Evolutionary conservation across 495 filamentous ascomycete genomes (phyloP), one percentile per base, ranked within the genome.

Genomic region (Talaromyces ruber): DNA sequence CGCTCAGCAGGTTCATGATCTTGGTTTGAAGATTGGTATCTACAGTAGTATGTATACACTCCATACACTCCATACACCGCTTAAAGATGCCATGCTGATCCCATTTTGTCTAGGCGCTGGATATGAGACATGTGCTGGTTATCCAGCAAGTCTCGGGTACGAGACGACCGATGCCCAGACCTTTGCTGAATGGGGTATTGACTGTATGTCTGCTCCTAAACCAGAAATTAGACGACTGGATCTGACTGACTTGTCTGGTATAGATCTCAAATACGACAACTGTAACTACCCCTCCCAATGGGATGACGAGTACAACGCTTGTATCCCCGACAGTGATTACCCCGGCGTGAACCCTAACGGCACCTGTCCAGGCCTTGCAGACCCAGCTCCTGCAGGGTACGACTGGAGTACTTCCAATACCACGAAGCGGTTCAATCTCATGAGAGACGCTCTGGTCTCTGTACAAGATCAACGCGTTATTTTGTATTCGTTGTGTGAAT

Each of bases 241-340:
- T 7, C 8, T 18, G 16, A 47, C 18, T 47, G 43, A 47, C 2
- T n/a, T 21, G 4, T 9, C 2, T 47, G n/a, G 5, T 21, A 4
- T 34, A 82, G 80, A 88, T 62, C 72, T 88, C 32, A 89, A 91
- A 72, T 90, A 90, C 63, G 88, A 91, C 70, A 90, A 89, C 72
- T 90, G 88, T 71, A 72, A 76, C 51, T 74, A 79, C 26, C 78
- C 78, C 53, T 62, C 62, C 21, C 68, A 75, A 64, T 77, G 71
- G 73, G 70, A 64, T 11, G 78, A 79, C 66, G 50, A 68, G 4
- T 81, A 81, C 64, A 74, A 59, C 7, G 58, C 65, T 55, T 78
- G 74, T 60, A 69, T 76, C 6, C 71, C 76, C 18, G 75, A 78
- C 47, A 59, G 59, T 4, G 56, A 63, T 58, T 43, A 34, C 26